phyloP scores from a whole-genome alignment of 805 yeast species.

The Cyberlindnera petersonii region DNA sequence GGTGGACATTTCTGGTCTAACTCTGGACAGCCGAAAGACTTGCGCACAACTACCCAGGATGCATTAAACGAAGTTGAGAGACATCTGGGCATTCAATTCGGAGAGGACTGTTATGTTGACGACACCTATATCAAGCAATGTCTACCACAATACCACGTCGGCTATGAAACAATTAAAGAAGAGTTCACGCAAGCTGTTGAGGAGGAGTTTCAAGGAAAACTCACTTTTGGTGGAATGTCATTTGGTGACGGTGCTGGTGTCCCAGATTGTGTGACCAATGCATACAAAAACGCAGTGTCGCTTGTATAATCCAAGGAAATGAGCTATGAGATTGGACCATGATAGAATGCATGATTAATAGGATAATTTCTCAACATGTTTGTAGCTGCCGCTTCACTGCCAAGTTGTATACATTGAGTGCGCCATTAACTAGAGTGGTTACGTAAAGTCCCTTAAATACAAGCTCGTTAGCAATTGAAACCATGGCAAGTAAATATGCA shows the following conservation, averaged over 20 bases:
- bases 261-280: constrained; percentile 75
- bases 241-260: constrained; percentile 83
- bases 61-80: constrained; percentile 31
- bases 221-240: constrained; percentile 74
- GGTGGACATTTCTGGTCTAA: constrained; percentile 63
- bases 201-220: constrained; percentile 34
- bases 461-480: too few species aligned
- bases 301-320: too few species aligned
- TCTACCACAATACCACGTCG: constrained; percentile 78
- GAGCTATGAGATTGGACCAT: too few species aligned
- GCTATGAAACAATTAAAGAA: constrained; percentile 48
- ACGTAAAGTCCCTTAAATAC: too few species aligned
- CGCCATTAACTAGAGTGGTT: too few species aligned
- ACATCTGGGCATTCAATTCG: constrained; percentile 29
- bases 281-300: constrained; percentile 49
- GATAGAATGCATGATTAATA: too few species aligned
- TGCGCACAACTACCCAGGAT: constrained; percentile 19
- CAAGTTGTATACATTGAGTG: too few species aligned
- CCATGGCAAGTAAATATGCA: too few species aligned
- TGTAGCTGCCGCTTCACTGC: too few species aligned
- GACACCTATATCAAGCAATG: constrained; percentile 49
- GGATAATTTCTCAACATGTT: too few species aligned
- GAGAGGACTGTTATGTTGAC: constrained; percentile 8
- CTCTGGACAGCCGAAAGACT: constrained; percentile 27
- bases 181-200: constrained; percentile 33